Evolutionary conservation across 148 eudicot genomes (phyloP), one percentile per base, ranked within the genome.

Genomic region (Drosera capensis): DNA sequence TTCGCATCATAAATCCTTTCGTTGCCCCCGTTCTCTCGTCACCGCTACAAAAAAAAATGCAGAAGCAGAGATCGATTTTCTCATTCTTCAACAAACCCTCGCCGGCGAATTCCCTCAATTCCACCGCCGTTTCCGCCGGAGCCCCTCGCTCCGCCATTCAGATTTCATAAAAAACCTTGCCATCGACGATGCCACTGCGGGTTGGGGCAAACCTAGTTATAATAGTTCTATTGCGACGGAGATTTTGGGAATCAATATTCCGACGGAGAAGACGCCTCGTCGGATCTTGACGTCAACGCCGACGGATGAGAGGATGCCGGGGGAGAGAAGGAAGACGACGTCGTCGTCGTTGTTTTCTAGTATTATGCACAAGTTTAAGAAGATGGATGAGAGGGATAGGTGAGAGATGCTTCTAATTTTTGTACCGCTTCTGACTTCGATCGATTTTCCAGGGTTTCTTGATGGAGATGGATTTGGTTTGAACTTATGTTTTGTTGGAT

Each of bases 181-280:
- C n/a, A 2, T 28, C n/a, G n/a, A n/a, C n/a, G n/a, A n/a, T n/a
- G n/a, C n/a, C n/a, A n/a, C n/a, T n/a, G n/a, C n/a, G n/a, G n/a
- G n/a, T n/a, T n/a, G n/a, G n/a, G n/a, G 31, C 11, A 28, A 28
- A 28, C 31, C 31, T 28, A 28, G 7, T 0, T 28, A 6, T 11
- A 28, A 11, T 11, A 11, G 31, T 28, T 5, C 31, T 28, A 5
- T 6, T 11, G 11, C 11, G 31, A 28, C 31, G 31, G 86, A 79
- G 38, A 40, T 71, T 40, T 51, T 51, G 44, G 83, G 81, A 39
- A 79, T 62, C 20, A 88, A 76, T n/a, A 92, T 94, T 22, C 95
- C 99, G 21, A 93, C 94, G 14, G 95, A 84, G 68, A 90, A 90
- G 68, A 55, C 39, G 59, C 95, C 86, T 19, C 84, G 86, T 45